phyloP scores from a whole-genome alignment of 371 early-diverging fungal species.

The Mucor mucedo region DNA sequence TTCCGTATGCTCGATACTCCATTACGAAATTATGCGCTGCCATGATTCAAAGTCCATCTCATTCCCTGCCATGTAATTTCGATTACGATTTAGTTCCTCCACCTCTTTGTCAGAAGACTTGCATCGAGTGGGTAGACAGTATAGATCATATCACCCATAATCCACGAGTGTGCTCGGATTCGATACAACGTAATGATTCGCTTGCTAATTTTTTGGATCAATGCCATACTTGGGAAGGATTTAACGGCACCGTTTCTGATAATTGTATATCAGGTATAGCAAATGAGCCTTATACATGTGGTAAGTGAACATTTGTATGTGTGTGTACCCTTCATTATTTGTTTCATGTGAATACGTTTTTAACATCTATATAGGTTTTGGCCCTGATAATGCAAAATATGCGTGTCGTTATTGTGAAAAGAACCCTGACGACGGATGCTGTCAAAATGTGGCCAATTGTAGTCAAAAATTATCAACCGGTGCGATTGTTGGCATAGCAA shows the following conservation, averaged over 20 bases:
- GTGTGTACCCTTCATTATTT: background rate
- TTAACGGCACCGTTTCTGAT: constrained; percentile 24
- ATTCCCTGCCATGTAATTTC: constrained; percentile 37
- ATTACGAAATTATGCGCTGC: constrained; percentile 37
- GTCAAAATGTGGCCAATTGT: constrained; percentile 23
- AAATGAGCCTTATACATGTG: constrained; percentile 49
- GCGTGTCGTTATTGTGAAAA: constrained; percentile 37
- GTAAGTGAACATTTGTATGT: constrained; percentile 23
- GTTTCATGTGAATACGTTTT: background rate
- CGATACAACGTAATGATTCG: constrained; percentile 16
- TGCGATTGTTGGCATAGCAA: constrained; percentile 39
- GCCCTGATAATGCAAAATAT: constrained; percentile 4
- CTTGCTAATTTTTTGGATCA: constrained; percentile 18
- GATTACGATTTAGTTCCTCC: constrained; percentile 27
- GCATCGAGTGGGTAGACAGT: constrained; percentile 35
- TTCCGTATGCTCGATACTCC: constrained; percentile 44
- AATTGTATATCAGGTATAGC: constrained; percentile 45
- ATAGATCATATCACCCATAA: constrained; percentile 21
- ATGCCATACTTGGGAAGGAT: constrained; percentile 39
- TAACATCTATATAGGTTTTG: constrained; percentile 27
- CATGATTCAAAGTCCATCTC: constrained; percentile 33
- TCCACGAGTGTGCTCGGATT: constrained; percentile 24
- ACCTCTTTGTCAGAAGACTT: constrained; percentile 40
- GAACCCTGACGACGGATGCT: constrained; percentile 32
- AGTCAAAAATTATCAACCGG: constrained; percentile 23